Percentiles rank a stretch among this genome's conserved stretches.
Evolutionary conservation across 176 grass and related monocot species (phyloP).

Genomic region (Ananas comosus): DNA sequence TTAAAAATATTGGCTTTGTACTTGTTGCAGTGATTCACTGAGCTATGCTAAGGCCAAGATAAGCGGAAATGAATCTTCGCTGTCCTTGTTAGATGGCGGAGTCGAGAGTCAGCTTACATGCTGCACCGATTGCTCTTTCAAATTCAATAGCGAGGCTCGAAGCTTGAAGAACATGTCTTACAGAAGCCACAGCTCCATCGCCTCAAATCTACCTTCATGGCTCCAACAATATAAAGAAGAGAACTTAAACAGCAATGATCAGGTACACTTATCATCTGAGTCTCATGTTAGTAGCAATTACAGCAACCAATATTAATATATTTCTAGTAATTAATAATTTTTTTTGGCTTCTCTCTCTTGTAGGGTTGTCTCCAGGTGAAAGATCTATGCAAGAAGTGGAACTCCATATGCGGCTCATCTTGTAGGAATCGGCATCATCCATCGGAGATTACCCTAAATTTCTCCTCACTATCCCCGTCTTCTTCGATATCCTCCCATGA

Average conservation of each 20-base stretch:
- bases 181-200: constrained; percentile 4
- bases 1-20: background rate
- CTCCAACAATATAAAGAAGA: constrained; percentile 44
- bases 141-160: background rate
- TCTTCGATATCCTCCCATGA: constrained; percentile 23
- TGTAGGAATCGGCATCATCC: constrained; percentile 16
- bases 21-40: constrained; percentile 25
- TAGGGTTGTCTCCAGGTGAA: constrained; percentile 32
- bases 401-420: constrained; percentile 27
- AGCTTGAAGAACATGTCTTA: constrained; percentile 1
- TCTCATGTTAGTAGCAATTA: background rate
- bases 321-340: background rate
- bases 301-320: background rate
- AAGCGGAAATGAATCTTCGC: background rate
- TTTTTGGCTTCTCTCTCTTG: constrained; percentile 5
- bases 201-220: constrained; percentile 64
- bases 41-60: constrained; percentile 21
- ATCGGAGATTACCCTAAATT: constrained; percentile 27
- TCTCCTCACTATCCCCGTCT: constrained; percentile 23
- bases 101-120: constrained; percentile 19
- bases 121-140: background rate
- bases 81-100: constrained; percentile 11
- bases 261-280: constrained; percentile 15
- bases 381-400: constrained; percentile 56
- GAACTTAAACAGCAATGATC: constrained; percentile 22